phyloP scores from a whole-genome alignment of 2,329 filamentous ascomycete genomes.

The Septoria linicola region DNA sequence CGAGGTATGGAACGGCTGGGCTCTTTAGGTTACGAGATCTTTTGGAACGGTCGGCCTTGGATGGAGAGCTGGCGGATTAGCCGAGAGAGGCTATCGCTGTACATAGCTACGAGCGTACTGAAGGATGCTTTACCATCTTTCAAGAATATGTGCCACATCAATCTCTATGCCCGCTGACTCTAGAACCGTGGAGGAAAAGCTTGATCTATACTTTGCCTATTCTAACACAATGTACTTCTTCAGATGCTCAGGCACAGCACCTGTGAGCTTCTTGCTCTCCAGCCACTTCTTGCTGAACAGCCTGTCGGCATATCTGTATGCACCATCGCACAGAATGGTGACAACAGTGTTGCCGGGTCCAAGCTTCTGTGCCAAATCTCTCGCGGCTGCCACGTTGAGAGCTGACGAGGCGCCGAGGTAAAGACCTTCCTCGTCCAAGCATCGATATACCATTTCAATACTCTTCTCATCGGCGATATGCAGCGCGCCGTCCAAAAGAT shows the following conservation, averaged over 20 bases:
- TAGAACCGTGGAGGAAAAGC: too few species aligned
- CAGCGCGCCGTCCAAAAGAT: conserved; percentile 78
- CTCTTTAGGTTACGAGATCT: background rate
- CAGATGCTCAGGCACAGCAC: conserved; percentile 77
- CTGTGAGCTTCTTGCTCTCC: conserved; percentile 76
- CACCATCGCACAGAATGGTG: conserved; percentile 90
- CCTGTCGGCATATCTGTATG: conserved; percentile 94
- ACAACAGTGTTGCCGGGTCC: conserved; percentile 88
- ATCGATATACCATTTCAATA: conserved; percentile 96
- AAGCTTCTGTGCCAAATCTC: conserved; percentile 87
- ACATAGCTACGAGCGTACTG: background rate
- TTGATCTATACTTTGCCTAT: conserved; percentile 41
- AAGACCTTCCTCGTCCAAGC: conserved; percentile 90
- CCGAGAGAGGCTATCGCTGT: background rate
- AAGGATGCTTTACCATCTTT: background rate
- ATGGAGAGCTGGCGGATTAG: background rate
- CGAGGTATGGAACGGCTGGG: too few species aligned
- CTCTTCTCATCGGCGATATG: conserved; percentile 88
- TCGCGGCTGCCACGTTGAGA: conserved; percentile 91
- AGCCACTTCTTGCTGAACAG: conserved; percentile 93
- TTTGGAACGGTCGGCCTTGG: background rate
- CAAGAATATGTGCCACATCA: background rate
- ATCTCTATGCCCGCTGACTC: too few species aligned
- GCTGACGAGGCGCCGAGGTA: conserved; percentile 93
- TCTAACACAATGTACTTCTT: conserved; percentile 93